A percentile compares a stretch with the other conserved stretches of the same genome.
Conservation (phyloP, 352 stramenopile genomes). For the Pythium scleroteichum region DNA sequence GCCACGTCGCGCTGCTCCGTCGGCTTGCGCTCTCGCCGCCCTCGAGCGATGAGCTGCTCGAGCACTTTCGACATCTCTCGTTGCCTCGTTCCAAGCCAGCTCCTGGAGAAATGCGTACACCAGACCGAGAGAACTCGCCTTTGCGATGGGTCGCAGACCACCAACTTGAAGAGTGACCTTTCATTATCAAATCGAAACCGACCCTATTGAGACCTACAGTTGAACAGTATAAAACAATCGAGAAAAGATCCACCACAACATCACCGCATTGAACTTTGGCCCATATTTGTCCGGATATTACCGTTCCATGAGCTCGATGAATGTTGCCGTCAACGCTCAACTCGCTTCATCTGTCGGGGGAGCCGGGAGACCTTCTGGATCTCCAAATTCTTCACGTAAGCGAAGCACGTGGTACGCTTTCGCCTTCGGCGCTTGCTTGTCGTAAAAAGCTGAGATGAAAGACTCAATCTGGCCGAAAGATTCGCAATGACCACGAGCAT, state of each 20-base stretch:
- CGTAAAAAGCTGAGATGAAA: conserved; percentile 71
- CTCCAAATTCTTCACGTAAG: conserved; percentile 62
- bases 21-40: conserved; percentile 92
- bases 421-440: conserved; percentile 57
- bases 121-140: not conserved
- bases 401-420: conserved; percentile 63
- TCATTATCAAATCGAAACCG: too few relatives aligned
- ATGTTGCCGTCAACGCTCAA: conserved; percentile 3
- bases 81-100: not conserved
- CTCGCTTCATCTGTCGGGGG: not conserved
- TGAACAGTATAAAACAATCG: too few relatives aligned
- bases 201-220: too few relatives aligned
- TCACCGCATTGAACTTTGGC: too few relatives aligned
- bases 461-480: conserved; percentile 54
- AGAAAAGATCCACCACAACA: too few relatives aligned
- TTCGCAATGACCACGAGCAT: too few relatives aligned
- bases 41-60: conserved; percentile 95
- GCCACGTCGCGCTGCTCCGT: conserved; percentile 95
- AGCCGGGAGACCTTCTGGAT: conserved; percentile 7
- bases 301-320: not conserved
- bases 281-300: conserved; percentile 9
- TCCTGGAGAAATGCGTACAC: conserved; percentile 13
- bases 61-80: conserved; percentile 92
- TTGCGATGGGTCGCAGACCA: too few relatives aligned
- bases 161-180: too few relatives aligned